Evolutionary conservation across 164 flowering plant genomes (phyloP).

Genomic region (Dillenia suffruticosa): DNA sequence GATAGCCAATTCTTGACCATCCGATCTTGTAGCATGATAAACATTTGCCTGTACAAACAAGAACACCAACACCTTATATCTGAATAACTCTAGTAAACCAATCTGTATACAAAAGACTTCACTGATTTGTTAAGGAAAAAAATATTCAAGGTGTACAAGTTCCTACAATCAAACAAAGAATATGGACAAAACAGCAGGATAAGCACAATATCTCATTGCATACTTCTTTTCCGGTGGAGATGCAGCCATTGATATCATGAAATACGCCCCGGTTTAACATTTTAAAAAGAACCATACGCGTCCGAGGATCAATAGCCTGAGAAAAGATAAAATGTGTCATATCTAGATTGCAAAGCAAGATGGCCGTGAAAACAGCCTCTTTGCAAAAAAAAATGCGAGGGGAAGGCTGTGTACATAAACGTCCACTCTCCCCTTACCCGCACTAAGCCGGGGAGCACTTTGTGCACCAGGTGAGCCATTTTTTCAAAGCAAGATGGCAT

Average conservation of each 20-base stretch:
- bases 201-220: slow-evolving; percentile 5
- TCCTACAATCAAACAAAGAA: background rate
- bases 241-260: slow-evolving; percentile 93
- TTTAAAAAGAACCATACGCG: slow-evolving; percentile 88
- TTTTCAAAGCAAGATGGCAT: too few species aligned
- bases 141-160: background rate
- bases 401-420: too few species aligned
- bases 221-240: slow-evolving; percentile 99
- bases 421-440: too few species aligned
- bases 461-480: too few species aligned
- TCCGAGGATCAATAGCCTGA: slow-evolving; percentile 97
- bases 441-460: too few species aligned
- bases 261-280: slow-evolving; percentile 92
- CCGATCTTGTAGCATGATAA: slow-evolving; percentile 87
- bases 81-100: background rate
- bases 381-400: too few species aligned
- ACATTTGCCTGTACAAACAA: slow-evolving; percentile 78
- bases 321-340: background rate
- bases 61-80: background rate
- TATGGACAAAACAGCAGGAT: background rate
- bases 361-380: too few species aligned
- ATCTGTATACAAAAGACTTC: background rate
- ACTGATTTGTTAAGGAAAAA: background rate
- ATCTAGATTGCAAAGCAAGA: background rate
- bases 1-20: slow-evolving; percentile 85